These are phyloP conservation scores for Plasmodium gaboni DNA, from an alignment of 169 alveolate species.

Conservation along the genomic window DNA sequence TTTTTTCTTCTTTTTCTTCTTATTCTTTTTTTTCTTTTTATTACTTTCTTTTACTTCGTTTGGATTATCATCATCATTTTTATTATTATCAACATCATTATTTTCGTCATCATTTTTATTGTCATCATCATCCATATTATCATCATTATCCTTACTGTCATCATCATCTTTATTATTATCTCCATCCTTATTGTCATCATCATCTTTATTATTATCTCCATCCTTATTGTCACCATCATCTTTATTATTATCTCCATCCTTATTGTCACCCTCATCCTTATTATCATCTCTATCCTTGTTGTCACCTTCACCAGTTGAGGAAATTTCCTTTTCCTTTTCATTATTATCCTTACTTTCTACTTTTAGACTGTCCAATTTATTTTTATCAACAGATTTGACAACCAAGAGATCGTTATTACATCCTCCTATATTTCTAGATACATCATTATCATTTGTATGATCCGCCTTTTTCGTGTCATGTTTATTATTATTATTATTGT, in stretches of 20 bases:
- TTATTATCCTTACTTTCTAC: too few species aligned
- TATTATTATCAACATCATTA: not conserved
- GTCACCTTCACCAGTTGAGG: not conserved
- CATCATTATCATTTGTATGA: too few species aligned
- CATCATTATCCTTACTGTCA: not conserved
- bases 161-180: not conserved
- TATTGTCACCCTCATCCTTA: not conserved
- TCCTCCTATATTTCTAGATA: too few species aligned
- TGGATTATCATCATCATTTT: not conserved
- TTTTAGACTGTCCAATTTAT: too few species aligned
- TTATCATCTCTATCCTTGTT: not conserved
- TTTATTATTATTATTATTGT: not conserved
- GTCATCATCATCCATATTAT: not conserved
- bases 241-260: not conserved
- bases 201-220: not conserved
- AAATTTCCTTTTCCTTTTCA: not conserved
- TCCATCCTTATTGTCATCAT: not conserved
- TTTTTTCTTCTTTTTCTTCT: not conserved
- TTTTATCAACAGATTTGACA: too few species aligned
- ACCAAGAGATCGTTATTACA: too few species aligned
- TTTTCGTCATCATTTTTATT: not conserved
- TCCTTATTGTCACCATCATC: not conserved
- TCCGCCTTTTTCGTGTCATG: too few species aligned
- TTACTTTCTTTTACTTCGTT: not conserved
- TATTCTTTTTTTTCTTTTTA: not conserved